Base-by-base conservation (phyloP, 176 grass and related monocot genomes). In the Ensete ventricosum region DNA sequence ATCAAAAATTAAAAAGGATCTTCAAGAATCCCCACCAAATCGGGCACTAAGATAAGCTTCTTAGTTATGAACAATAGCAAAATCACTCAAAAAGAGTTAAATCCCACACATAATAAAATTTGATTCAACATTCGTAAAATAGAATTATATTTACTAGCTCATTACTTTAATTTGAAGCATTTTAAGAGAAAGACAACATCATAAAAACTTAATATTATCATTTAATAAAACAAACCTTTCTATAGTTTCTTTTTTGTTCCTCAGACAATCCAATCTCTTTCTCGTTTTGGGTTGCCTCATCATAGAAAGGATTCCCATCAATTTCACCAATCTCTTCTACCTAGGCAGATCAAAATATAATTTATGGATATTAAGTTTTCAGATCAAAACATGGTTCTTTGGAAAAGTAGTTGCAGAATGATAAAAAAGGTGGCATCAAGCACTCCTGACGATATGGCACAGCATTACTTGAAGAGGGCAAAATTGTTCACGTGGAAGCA, bases 271-370 rank as follows among this genome's bases (percentile, higher is more conserved):
- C 95, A 76, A 91, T 73, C 71, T 93, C 88, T 76, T 91, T 87
- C 48, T 93, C 25, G 12, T 74, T 72, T 81, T 85, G 87, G 79
- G 91, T 80, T 21, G 78, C 74, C 74, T 91, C 90, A 73, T 65
- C 77, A 81, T 85, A 85, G 51, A 62, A 80, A 82, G 75, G 48
- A 52, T 77, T 65, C 8, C 77, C 81, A 29, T 94, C 95, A 55
- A 98, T 80, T 85, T 98, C 88, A 73, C 88, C 87, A 80, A 98
- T 91, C 81, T 98, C 95, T 77, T 98, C 95, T 22, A 98, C 90
- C 95, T 98, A 69, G 27, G 78, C 76, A 72, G 9, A 64, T 63
- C 19, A 60, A 10, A 80, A 73, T 13, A 80, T 50, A 63, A 57
- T 21, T 52, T 23, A 23, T 16, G 17, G 34, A 17, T n/a, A 77